Evolutionary conservation across 2,329 filamentous ascomycete genomes (phyloP), one percentile per base, ranked within the genome.

Genomic region (Phyllosticta capitalensis): DNA sequence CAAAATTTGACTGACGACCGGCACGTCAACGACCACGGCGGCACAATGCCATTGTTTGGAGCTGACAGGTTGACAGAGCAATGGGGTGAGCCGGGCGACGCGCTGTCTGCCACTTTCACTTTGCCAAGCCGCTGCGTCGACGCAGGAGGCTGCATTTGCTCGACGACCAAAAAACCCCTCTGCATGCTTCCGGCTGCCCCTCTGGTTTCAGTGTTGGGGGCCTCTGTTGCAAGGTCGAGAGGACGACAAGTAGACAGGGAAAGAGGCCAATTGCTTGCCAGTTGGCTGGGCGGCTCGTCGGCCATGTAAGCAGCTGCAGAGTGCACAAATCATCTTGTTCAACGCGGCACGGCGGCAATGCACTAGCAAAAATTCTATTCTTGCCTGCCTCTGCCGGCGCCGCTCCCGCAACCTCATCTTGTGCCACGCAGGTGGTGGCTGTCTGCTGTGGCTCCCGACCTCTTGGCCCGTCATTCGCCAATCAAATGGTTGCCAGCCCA

Each of bases 251-350:
- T 10, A 38, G 30, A n/a, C 38, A 45, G 38, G 38, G 38, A 14
- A 45, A 45, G 17, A 45, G 17, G 38, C 38, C 38, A 45, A 45
- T 38, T 38, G 30, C 30, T 38, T 14, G 30, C 30, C 30, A 38
- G 30, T 2, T 45, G 17, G 22, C 50, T 52, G 14, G 51, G 56
- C 56, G 56, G 56, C 56, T 59, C 56, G 49, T 54, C 51, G 56
- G 56, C n/a, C 9, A 54, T 45, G 38, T n/a, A 19, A 45, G 38
- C 38, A 45, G n/a, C 38, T 45, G 38, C 38, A 45, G 14, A 45
- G 38, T 45, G 54, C 52, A 59, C 56, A 59, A 59, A 59, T 59
- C 51, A 54, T 59, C 51, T 54, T 54, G 51, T 52, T 59, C 56
- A 53, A 59, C 56, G 56, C 56, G 38, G 51, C 51, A 54, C 56